Conservation (phyloP, 169 alveolate species). For the Plasmodium coatneyi region DNA sequence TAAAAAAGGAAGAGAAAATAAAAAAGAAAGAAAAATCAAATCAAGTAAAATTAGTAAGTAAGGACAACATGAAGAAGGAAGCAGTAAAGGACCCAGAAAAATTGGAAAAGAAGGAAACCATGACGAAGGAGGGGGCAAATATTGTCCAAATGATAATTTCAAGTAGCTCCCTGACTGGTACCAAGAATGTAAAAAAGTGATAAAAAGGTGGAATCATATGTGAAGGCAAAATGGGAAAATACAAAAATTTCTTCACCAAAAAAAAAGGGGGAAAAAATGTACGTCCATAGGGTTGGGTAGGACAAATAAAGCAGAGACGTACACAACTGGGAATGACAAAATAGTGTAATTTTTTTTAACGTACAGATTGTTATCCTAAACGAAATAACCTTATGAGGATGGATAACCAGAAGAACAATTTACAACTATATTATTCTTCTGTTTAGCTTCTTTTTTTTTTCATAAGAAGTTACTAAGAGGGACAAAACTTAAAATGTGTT, state of each 20-base stretch:
- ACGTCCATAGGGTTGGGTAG: neutral
- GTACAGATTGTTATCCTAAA: neutral
- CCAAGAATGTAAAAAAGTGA: neutral
- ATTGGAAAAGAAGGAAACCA: neutral
- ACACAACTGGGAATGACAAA: neutral
- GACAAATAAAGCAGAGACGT: neutral
- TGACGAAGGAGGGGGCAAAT: conserved; percentile 6
- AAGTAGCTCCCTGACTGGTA: neutral
- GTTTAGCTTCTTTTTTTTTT: neutral
- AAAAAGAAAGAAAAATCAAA: conserved; percentile 65
- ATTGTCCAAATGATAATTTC: conserved; percentile 6
- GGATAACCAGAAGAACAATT: neutral
- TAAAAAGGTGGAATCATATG: neutral
- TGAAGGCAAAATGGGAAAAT: neutral
- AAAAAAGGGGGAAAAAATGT: neutral
- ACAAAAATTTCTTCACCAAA: neutral
- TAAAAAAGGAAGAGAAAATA: conserved; percentile 67
- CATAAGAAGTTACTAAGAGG: neutral
- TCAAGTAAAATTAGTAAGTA: conserved; percentile 14
- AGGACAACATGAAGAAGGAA: conserved; percentile 36
- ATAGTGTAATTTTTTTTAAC: neutral
- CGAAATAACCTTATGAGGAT: neutral
- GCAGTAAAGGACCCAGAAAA: conserved; percentile 20
- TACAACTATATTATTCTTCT: neutral
- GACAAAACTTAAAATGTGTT: neutral